Evolutionary conservation across 148 eudicot species (phyloP).

Genomic region (Polygonum maritimum): DNA sequence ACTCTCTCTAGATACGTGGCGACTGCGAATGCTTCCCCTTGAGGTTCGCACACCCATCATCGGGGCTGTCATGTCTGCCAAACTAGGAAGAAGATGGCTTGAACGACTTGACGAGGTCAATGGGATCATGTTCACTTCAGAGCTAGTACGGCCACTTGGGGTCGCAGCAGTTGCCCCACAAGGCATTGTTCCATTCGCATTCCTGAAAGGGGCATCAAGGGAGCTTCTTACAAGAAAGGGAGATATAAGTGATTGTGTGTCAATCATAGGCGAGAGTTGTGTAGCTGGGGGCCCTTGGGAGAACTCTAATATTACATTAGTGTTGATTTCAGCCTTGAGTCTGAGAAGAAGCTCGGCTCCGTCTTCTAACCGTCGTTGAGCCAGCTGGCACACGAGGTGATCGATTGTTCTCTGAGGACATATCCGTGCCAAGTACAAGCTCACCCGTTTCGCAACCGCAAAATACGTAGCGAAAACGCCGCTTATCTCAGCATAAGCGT

Average conservation of each 20-base stretch:
- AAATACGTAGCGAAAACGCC: constrained; percentile 98
- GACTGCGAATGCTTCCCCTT: constrained; percentile 83
- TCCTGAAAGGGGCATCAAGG: constrained; percentile 81
- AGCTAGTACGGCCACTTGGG: constrained; percentile 58
- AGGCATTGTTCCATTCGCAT: constrained; percentile 74
- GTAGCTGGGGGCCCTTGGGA: constrained; percentile 71
- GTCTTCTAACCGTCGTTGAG: constrained; percentile 90
- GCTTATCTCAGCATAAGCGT: constrained; percentile 94
- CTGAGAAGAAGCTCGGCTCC: constrained; percentile 63
- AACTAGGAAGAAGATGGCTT: constrained; percentile 79
- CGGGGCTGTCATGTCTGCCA: constrained; percentile 96
- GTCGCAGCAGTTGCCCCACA: constrained; percentile 74
- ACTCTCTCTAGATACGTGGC: constrained; percentile 91
- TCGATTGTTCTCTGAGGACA: constrained; percentile 96
- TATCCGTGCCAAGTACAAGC: constrained; percentile 91
- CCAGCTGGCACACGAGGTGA: constrained; percentile 86
- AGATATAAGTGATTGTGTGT: constrained; percentile 90
- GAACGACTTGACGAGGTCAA: constrained; percentile 65
- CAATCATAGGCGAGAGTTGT: constrained; percentile 52
- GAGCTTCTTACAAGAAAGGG: constrained; percentile 94
- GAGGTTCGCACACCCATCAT: constrained; percentile 90
- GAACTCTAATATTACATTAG: constrained; percentile 64
- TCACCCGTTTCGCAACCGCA: constrained; percentile 92
- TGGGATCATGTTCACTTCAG: constrained; percentile 65
- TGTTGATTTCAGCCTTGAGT: constrained; percentile 54